Evolutionary conservation across 495 filamentous ascomycete genomes (phyloP).

Genomic region (Penicillium daleae): DNA sequence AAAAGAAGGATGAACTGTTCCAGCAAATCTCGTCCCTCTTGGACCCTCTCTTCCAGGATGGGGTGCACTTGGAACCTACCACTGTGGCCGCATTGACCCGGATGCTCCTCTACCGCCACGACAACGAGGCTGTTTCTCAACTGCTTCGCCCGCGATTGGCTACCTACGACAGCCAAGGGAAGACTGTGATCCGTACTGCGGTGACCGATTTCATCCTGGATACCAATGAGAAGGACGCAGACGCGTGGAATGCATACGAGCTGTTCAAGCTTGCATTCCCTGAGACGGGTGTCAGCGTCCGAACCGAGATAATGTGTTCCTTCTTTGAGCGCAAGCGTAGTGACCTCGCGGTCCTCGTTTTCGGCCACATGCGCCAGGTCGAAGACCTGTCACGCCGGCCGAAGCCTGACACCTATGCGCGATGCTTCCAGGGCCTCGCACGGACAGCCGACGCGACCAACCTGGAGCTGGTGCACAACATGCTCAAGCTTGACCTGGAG

Average conservation of each 20-base stretch:
- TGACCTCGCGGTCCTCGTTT: conserved; percentile 82
- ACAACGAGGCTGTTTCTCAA: conserved; percentile 74
- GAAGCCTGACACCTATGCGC: conserved; percentile 71
- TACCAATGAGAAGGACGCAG: conserved; percentile 53
- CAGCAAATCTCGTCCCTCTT: conserved; percentile 73
- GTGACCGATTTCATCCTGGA: conserved; percentile 71
- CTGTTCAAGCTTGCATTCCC: conserved; percentile 78
- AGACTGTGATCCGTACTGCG: conserved; percentile 60
- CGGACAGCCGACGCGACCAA: conserved; percentile 63
- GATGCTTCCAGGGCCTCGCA: conserved; percentile 77
- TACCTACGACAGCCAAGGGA: conserved; percentile 65
- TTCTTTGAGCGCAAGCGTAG: conserved; percentile 78
- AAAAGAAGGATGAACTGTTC: conserved; percentile 57
- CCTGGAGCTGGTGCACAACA: conserved; percentile 79
- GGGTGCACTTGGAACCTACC: conserved; percentile 65
- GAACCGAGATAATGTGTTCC: conserved; percentile 74
- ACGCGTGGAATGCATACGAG: conserved; percentile 80
- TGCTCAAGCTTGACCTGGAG: conserved; percentile 84
- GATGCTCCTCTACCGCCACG: conserved; percentile 71
- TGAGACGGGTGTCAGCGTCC: conserved; percentile 63
- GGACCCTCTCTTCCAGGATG: conserved; percentile 73
- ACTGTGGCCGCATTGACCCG: conserved; percentile 73
- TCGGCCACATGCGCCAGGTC: conserved; percentile 85
- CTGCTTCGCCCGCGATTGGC: conserved; percentile 69
- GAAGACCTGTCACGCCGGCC: conserved; percentile 60